These are phyloP conservation scores for Calonectria ilicicola DNA, from an alignment of 2,329 filamentous ascomycete species.

Conservation along the genomic window DNA sequence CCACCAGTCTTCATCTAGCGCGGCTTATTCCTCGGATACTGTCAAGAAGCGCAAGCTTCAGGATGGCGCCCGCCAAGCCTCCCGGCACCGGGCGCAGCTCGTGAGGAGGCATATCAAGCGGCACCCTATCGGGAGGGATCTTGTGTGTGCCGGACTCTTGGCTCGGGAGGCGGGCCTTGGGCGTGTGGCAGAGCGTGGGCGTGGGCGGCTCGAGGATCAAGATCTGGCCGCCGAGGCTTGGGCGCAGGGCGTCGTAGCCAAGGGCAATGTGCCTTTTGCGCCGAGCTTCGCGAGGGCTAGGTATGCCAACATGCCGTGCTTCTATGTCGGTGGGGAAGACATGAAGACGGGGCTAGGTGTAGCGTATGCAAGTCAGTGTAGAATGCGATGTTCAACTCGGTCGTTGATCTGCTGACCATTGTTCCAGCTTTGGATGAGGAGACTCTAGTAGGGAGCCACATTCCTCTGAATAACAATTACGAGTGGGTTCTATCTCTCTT, in stretches of 20 bases:
- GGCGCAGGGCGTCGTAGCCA: slow-evolving; percentile 52
- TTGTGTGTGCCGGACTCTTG: slow-evolving; percentile 44
- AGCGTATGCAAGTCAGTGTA: slow-evolving; percentile 57
- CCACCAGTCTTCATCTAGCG: slow-evolving; percentile 61
- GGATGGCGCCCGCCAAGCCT: slow-evolving; percentile 48
- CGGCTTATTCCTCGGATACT: slow-evolving; percentile 67
- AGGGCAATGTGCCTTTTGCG: slow-evolving; percentile 54
- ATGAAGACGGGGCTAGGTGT: slow-evolving; percentile 54
- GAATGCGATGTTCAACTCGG: neutral
- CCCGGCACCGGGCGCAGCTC: slow-evolving; percentile 42
- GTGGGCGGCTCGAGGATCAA: slow-evolving; percentile 35
- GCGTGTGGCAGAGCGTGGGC: slow-evolving; percentile 31
- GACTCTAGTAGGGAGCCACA: slow-evolving; percentile 53
- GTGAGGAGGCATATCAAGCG: slow-evolving; percentile 55
- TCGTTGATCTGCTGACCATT: slow-evolving; percentile 16
- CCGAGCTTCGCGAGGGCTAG: slow-evolving; percentile 43
- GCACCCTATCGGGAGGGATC: slow-evolving; percentile 49
- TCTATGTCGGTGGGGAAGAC: slow-evolving; percentile 56
- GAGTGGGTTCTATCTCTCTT: slow-evolving; percentile 44
- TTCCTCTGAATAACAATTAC: slow-evolving; percentile 58
- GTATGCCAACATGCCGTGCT: slow-evolving; percentile 51
- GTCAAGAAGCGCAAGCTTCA: slow-evolving; percentile 68
- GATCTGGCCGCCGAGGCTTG: slow-evolving; percentile 51
- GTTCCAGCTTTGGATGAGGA: slow-evolving; percentile 50
- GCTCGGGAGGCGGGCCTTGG: slow-evolving; percentile 41